These are phyloP conservation scores for Kregervanrija fluxuum DNA, from an alignment of 805 yeast species.

Conservation along the genomic window DNA sequence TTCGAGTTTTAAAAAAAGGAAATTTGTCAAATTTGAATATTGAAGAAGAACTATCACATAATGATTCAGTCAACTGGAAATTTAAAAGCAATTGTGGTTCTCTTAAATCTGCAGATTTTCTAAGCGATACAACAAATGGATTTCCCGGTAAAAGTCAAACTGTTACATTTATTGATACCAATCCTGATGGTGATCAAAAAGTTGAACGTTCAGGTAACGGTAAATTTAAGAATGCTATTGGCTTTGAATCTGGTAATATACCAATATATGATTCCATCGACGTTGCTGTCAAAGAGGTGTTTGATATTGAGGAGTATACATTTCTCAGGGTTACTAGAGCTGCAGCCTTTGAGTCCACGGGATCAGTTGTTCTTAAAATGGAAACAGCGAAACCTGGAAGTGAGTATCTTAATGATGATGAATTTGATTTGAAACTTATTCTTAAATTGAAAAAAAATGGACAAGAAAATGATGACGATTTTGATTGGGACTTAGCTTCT, in stretches of 20 bases:
- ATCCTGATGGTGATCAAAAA: not conserved
- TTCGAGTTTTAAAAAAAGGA: constrained; percentile 6
- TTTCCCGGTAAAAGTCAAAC: constrained; percentile 14
- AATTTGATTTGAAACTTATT: constrained; percentile 18
- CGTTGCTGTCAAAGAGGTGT: constrained; percentile 38
- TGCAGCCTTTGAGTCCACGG: constrained; percentile 44
- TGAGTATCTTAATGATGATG: constrained; percentile 42
- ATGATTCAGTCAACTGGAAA: constrained; percentile 8
- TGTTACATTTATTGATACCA: constrained; percentile 11
- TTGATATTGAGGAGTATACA: constrained; percentile 35
- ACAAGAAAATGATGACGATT: constrained; percentile 2
- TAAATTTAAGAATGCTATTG: constrained; percentile 8
- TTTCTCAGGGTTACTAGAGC: constrained; percentile 47
- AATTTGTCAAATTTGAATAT: not conserved
- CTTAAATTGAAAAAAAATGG: constrained; percentile 1
- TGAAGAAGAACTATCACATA: constrained; percentile 6
- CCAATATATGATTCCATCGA: constrained; percentile 30
- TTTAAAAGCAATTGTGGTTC: constrained; percentile 4
- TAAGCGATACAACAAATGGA: not conserved
- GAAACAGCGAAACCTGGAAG: constrained; percentile 54
- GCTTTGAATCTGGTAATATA: constrained; percentile 11
- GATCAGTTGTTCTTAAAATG: constrained; percentile 43
- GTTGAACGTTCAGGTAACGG: no score
- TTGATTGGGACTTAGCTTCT: constrained; percentile 2
- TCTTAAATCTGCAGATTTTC: not conserved